phyloP scores from a whole-genome alignment of 1,284 basidiomycete species.

The Ceratorhiza oryzae-sativae region DNA sequence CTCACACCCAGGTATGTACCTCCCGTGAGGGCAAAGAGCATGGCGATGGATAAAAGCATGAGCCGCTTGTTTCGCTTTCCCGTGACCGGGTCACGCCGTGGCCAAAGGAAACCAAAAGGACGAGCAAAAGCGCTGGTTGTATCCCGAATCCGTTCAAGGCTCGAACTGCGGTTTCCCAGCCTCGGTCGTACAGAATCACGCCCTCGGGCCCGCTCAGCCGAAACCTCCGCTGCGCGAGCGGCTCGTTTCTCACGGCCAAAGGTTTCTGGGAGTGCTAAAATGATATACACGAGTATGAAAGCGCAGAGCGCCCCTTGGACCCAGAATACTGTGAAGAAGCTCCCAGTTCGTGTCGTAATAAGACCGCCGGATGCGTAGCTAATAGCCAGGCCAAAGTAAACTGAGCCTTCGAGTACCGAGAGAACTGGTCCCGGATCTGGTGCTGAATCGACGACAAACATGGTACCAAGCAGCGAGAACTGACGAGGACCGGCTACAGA shows the following conservation, averaged over 20 bases:
- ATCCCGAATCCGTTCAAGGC: slow-evolving; percentile 14
- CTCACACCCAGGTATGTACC: neutral
- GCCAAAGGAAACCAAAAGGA: slow-evolving; percentile 23
- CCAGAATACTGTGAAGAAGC: slow-evolving; percentile 14
- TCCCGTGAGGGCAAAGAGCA: slow-evolving; percentile 4
- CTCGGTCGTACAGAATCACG: neutral
- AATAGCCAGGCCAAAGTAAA: slow-evolving; percentile 8
- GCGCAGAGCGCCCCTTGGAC: neutral
- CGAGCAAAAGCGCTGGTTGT: slow-evolving; percentile 18
- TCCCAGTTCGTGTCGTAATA: slow-evolving; percentile 13
- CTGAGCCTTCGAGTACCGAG: slow-evolving; percentile 23
- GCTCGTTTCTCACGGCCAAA: slow-evolving; percentile 26
- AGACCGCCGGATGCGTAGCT: slow-evolving; percentile 24
- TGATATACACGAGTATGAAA: neutral
- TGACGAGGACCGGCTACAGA: slow-evolving; percentile 12
- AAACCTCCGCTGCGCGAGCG: slow-evolving; percentile 16
- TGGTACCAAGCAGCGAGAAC: slow-evolving; percentile 4
- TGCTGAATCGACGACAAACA: slow-evolving; percentile 23
- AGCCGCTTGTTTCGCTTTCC: slow-evolving; percentile 28
- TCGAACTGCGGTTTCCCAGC: slow-evolving; percentile 6
- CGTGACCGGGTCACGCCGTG: slow-evolving; percentile 13
- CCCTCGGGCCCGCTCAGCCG: slow-evolving; percentile 10
- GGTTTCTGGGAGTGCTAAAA: slow-evolving; percentile 13
- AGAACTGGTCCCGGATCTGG: slow-evolving; percentile 10
- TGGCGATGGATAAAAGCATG: neutral